These are phyloP conservation scores for Viola odorata DNA, from an alignment of 345 rosid species.

Conservation along the genomic window DNA sequence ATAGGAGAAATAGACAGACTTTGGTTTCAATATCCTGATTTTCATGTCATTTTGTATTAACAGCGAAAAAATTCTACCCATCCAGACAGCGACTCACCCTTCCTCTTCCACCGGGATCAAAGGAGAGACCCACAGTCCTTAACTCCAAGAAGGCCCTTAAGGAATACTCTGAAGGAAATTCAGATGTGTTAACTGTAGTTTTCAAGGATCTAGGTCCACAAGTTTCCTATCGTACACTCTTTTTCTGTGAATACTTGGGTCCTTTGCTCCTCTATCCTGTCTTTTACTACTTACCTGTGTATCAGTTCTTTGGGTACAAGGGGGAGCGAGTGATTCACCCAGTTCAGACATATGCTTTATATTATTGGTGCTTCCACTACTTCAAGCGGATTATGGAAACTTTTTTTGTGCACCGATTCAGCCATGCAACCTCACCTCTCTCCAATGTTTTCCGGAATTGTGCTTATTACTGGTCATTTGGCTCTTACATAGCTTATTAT, in stretches of 20 bases:
- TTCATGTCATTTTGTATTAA: slow-evolving; percentile 15
- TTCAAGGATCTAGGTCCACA: slow-evolving; percentile 95
- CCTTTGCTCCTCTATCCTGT: slow-evolving; percentile 80
- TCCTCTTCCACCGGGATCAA: slow-evolving; percentile 67
- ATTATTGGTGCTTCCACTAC: slow-evolving; percentile 96
- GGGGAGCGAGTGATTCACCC: slow-evolving; percentile 60
- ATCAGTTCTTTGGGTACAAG: slow-evolving; percentile 65
- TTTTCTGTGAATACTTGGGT: slow-evolving; percentile 93
- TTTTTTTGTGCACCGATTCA: slow-evolving; percentile 83
- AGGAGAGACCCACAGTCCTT: slow-evolving; percentile 65
- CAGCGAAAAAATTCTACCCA: slow-evolving; percentile 88
- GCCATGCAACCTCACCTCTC: slow-evolving; percentile 92
- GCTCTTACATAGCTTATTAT: slow-evolving; percentile 78
- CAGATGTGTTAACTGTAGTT: slow-evolving; percentile 49
- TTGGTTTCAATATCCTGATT: slow-evolving; percentile 8
- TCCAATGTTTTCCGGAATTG: slow-evolving; percentile 92
- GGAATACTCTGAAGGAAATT: slow-evolving; percentile 66
- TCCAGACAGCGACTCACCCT: slow-evolving; percentile 95
- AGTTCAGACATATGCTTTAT: slow-evolving; percentile 87
- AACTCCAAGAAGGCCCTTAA: slow-evolving; percentile 61
- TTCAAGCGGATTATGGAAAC: slow-evolving; percentile 93
- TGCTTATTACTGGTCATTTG: slow-evolving; percentile 91
- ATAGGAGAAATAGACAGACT: not conserved
- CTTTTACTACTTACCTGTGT: slow-evolving; percentile 85
- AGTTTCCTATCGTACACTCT: slow-evolving; percentile 89